phyloP scores from a whole-genome alignment of 2,329 filamentous ascomycete species.

The Ilyonectria destructans region DNA sequence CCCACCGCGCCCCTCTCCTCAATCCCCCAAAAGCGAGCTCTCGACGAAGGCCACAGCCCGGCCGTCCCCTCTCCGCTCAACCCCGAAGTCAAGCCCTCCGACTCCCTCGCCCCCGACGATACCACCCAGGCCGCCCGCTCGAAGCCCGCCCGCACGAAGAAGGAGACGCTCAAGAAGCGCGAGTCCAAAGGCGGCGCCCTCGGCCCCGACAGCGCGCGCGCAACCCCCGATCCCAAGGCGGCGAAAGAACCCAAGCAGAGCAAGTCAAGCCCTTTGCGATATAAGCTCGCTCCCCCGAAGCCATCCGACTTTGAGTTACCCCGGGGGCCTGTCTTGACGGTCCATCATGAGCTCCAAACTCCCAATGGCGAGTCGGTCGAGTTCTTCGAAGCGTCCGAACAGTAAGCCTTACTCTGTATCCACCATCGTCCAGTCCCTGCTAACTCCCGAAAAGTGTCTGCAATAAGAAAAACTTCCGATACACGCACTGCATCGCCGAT shows the following conservation, averaged over 20 bases:
- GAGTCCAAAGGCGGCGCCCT: constrained; percentile 69
- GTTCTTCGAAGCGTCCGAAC: constrained; percentile 76
- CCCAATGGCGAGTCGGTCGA: constrained; percentile 68
- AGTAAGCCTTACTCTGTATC: constrained; percentile 62
- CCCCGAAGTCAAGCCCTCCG: constrained; percentile 68
- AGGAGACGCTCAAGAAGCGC: constrained; percentile 79
- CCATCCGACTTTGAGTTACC: constrained; percentile 74
- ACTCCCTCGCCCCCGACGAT: constrained; percentile 62
- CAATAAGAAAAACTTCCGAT: constrained; percentile 85
- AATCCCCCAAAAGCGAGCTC: constrained; percentile 76
- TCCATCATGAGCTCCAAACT: constrained; percentile 68
- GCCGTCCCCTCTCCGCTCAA: constrained; percentile 83
- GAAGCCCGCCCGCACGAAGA: constrained; percentile 70
- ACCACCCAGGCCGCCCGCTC: constrained; percentile 55
- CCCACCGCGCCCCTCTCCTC: constrained; percentile 61
- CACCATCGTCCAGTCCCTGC: background rate
- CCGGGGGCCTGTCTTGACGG: constrained; percentile 70
- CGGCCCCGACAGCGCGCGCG: constrained; percentile 66
- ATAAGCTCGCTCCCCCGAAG: constrained; percentile 77
- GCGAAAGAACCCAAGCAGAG: constrained; percentile 57
- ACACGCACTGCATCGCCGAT: constrained; percentile 92
- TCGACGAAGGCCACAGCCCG: constrained; percentile 81
- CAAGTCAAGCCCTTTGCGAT: constrained; percentile 70
- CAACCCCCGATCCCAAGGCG: constrained; percentile 71
- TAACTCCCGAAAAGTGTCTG: constrained; percentile 62